phyloP scores from a whole-genome alignment of 2,329 filamentous ascomycete species.

The Cladosporium sp. region DNA sequence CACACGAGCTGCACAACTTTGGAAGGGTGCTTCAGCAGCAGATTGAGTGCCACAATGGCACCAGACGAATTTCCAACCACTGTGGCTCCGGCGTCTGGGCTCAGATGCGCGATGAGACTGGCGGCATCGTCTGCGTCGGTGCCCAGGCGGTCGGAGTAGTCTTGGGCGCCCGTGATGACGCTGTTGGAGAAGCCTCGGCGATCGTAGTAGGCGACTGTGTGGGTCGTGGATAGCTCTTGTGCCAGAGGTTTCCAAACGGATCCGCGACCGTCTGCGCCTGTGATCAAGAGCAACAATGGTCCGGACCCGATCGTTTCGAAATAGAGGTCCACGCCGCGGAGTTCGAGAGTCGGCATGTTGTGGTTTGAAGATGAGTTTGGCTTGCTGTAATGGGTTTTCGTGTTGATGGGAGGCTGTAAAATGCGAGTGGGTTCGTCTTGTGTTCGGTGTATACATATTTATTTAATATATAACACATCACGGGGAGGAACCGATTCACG shows the following conservation, averaged over 20 bases:
- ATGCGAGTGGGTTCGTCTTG: too few relatives aligned
- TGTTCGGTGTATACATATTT: too few relatives aligned
- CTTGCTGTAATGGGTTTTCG: too few relatives aligned
- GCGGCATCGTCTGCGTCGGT: slow-evolving; percentile 37
- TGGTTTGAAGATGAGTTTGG: too few relatives aligned
- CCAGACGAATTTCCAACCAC: slow-evolving; percentile 19
- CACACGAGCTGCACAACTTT: neutral
- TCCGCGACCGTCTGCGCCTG: slow-evolving; percentile 34
- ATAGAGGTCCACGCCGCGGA: slow-evolving; percentile 31
- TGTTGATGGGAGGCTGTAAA: too few relatives aligned
- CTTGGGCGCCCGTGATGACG: slow-evolving; percentile 21
- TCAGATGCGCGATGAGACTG: slow-evolving; percentile 14
- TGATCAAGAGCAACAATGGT: slow-evolving; percentile 35
- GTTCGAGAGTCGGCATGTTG: slow-evolving; percentile 21
- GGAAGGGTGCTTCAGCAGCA: slow-evolving; percentile 19
- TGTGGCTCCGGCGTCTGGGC: slow-evolving; percentile 7
- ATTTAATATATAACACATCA: too few relatives aligned
- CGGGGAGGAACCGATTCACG: too few relatives aligned
- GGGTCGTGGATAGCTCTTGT: slow-evolving; percentile 25
- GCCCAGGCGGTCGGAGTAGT: slow-evolving; percentile 32
- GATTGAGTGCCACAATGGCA: slow-evolving; percentile 13
- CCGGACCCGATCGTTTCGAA: slow-evolving; percentile 33
- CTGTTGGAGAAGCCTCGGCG: slow-evolving; percentile 24
- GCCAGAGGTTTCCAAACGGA: slow-evolving; percentile 30
- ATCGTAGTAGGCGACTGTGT: slow-evolving; percentile 33